These are phyloP conservation scores for Xylaria sp. DNA, from an alignment of 2,329 filamentous ascomycete genomes.

Conservation along the genomic window DNA sequence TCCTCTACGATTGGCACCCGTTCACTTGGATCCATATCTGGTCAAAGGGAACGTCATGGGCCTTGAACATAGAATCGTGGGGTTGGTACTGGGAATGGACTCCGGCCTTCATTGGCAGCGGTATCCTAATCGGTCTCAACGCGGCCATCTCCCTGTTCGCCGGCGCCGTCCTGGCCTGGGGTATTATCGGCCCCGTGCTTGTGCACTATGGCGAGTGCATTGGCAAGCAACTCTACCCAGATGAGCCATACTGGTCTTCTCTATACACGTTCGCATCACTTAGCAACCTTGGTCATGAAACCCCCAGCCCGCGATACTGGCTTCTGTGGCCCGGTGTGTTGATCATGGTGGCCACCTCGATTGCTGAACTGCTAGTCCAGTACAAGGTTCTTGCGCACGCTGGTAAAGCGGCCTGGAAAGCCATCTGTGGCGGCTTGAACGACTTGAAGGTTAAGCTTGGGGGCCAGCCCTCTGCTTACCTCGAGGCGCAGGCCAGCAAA, in stretches of 20 bases:
- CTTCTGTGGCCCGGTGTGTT: slow-evolving; percentile 57
- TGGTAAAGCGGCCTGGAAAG: slow-evolving; percentile 61
- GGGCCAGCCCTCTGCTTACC: slow-evolving; percentile 57
- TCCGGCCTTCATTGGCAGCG: slow-evolving; percentile 68
- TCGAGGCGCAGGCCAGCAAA: slow-evolving; percentile 54
- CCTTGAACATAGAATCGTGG: slow-evolving; percentile 67
- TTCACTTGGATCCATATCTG: slow-evolving; percentile 67
- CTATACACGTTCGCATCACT: slow-evolving; percentile 53
- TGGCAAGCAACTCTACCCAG: slow-evolving; percentile 50
- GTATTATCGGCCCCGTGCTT: slow-evolving; percentile 65
- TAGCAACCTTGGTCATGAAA: slow-evolving; percentile 48
- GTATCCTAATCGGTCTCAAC: slow-evolving; percentile 69
- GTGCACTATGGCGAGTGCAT: slow-evolving; percentile 63
- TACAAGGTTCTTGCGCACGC: slow-evolving; percentile 54
- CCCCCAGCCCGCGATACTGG: slow-evolving; percentile 55
- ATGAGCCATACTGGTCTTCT: slow-evolving; percentile 57
- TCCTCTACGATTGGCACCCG: slow-evolving; percentile 68
- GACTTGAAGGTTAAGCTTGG: slow-evolving; percentile 49
- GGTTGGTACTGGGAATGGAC: slow-evolving; percentile 68
- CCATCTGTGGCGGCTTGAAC: slow-evolving; percentile 57
- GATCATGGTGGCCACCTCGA: slow-evolving; percentile 55
- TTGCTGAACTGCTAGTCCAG: slow-evolving; percentile 54
- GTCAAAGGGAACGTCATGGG: slow-evolving; percentile 61
- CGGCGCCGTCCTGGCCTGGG: slow-evolving; percentile 67
- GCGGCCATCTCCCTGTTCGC: slow-evolving; percentile 67